Evolutionary conservation across 305 asterid genomes (phyloP).

Genomic region (Rubia tinctorum): DNA sequence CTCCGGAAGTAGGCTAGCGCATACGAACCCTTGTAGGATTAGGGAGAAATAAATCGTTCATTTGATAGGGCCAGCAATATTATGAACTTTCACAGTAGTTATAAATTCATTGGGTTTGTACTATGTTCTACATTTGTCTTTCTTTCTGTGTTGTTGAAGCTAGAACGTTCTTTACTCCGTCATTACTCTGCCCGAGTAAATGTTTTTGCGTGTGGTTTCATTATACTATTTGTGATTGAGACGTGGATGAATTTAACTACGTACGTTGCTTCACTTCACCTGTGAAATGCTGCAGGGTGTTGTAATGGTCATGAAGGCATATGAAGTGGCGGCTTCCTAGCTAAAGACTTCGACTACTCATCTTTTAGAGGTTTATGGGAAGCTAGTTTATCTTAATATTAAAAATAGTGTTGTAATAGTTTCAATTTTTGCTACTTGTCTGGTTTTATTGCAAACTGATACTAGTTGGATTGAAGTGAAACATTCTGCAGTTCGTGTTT

Average conservation of each 20-base stretch:
- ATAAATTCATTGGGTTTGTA: too few species aligned
- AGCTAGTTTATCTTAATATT: not conserved
- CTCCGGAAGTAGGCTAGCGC: not conserved
- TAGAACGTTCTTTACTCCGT: not conserved
- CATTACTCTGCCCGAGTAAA: not conserved
- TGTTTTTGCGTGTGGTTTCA: not conserved
- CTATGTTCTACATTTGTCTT: not conserved
- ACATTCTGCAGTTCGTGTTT: not conserved
- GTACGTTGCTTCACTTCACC: not conserved
- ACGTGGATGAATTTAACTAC: not conserved
- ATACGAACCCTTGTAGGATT: not conserved
- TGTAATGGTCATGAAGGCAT: not conserved
- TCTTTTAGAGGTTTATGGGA: not conserved
- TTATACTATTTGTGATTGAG: not conserved
- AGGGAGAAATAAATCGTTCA: not conserved
- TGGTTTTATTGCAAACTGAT: not conserved
- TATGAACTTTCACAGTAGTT: not conserved
- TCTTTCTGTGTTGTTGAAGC: not conserved
- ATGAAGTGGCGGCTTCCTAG: not conserved
- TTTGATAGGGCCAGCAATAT: not conserved
- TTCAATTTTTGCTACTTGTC: not conserved
- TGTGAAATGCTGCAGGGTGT: conserved; percentile 13
- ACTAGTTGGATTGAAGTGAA: not conserved
- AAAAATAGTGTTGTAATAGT: not conserved
- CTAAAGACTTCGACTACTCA: not conserved